These are phyloP conservation scores for Nemania sp. DNA, from an alignment of 2,329 filamentous ascomycete genomes.

Conservation along the genomic window DNA sequence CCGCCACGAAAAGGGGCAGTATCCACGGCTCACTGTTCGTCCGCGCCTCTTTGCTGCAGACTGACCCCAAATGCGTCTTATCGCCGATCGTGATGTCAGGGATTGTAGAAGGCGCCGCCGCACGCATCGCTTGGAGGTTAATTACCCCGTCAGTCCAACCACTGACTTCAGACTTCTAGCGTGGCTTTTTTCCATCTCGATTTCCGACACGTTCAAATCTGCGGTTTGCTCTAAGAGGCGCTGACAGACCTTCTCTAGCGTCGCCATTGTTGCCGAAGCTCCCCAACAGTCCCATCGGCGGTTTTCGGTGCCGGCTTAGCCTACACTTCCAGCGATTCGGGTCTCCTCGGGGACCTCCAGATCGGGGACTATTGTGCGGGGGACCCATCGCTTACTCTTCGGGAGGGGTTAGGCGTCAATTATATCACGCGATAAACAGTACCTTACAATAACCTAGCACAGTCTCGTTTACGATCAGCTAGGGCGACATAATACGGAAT, in stretches of 20 bases:
- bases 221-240: background rate
- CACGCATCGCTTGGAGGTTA: too few species aligned
- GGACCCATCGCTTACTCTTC: background rate
- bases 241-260: background rate
- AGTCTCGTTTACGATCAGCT: too few species aligned
- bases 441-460: background rate
- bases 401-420: background rate
- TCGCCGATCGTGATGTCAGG: background rate
- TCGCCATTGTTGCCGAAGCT: background rate
- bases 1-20: background rate
- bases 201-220: background rate
- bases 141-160: too few species aligned
- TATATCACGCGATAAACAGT: background rate
- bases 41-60: background rate
- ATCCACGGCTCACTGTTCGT: background rate
- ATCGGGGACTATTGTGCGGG: background rate
- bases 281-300: background rate
- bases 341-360: background rate
- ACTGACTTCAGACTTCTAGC: too few species aligned
- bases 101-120: too few species aligned
- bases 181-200: too few species aligned
- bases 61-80: background rate
- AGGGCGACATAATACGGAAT: too few species aligned
- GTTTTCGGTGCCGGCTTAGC: background rate
- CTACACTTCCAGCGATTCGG: background rate